Conservation (phyloP, 805 yeast genomes). For the Candida ovalis region DNA sequence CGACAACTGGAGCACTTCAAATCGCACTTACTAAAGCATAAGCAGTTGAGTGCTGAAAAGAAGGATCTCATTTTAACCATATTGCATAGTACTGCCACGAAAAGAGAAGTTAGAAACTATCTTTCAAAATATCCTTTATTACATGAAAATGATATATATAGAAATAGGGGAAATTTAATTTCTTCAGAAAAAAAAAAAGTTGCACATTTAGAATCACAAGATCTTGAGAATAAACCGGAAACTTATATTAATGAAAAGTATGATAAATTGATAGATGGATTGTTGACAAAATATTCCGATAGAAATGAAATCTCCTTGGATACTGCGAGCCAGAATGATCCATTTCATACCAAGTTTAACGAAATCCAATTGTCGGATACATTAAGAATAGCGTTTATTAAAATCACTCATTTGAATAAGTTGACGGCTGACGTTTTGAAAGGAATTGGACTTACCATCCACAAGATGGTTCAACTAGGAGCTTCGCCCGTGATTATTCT, state of each 20-base stretch:
- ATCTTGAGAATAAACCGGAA: conserved; percentile 1
- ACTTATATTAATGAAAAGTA: conserved; percentile 30
- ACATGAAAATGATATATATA: conserved; percentile 31
- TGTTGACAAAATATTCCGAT: conserved; percentile 21
- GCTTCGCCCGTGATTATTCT: conserved; percentile 68
- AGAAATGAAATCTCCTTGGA: conserved; percentile 7
- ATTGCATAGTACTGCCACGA: conserved; percentile 85
- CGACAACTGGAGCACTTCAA: conserved; percentile 17
- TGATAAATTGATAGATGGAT: conserved; percentile 29
- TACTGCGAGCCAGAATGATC: conserved; percentile 2
- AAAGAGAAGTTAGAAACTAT: conserved; percentile 84
- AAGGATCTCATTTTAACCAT: conserved; percentile 78
- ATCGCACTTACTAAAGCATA: conserved; percentile 26
- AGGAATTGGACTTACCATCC: conserved; percentile 55
- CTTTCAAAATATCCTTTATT: conserved; percentile 62
- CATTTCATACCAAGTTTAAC: conserved; percentile 1
- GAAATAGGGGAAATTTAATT: conserved; percentile 15
- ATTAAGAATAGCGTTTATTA: conserved; percentile 53
- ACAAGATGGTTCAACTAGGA: conserved; percentile 58
- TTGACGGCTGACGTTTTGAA: conserved; percentile 32
- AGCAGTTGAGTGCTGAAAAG: conserved; percentile 41
- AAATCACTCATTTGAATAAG: conserved; percentile 39
- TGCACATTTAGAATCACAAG: background rate
- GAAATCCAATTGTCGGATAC: conserved; percentile 34
- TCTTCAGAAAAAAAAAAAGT: background rate